phyloP scores from a whole-genome alignment of 345 rosid species.

The Luvunga scandens region DNA sequence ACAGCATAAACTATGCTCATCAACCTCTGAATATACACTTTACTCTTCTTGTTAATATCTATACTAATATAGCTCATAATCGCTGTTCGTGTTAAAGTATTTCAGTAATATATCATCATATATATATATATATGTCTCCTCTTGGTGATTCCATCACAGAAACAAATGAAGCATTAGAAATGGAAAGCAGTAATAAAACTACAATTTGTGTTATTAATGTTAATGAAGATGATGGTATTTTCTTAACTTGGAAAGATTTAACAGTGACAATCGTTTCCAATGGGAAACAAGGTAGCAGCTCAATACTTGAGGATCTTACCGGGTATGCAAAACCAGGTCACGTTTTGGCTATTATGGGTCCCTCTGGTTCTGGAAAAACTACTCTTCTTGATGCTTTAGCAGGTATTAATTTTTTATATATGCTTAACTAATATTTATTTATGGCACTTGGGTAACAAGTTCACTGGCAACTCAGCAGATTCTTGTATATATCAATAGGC shows the following conservation, averaged over 20 bases:
- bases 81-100: too few species aligned
- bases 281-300: slow-evolving; percentile 20
- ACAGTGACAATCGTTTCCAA: slow-evolving; percentile 30
- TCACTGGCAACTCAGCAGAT: too few species aligned
- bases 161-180: not conserved
- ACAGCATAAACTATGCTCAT: too few species aligned
- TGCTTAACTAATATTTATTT: too few species aligned
- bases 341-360: slow-evolving; percentile 57
- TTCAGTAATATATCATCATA: too few species aligned
- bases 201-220: not conserved
- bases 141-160: not conserved
- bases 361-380: slow-evolving; percentile 54
- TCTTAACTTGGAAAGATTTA: slow-evolving; percentile 44
- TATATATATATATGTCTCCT: too few species aligned
- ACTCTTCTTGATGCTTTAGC: slow-evolving; percentile 48
- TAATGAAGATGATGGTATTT: slow-evolving; percentile 9
- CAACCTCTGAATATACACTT: too few species aligned
- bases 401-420: slow-evolving; percentile 15
- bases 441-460: too few species aligned
- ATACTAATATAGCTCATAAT: too few species aligned
- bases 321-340: slow-evolving; percentile 52
- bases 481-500: too few species aligned
- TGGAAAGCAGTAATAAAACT: not conserved
- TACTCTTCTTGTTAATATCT: too few species aligned
- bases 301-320: slow-evolving; percentile 37